Conservation (phyloP, 2,329 filamentous ascomycete species). For the Colletotrichum gigasporum region DNA sequence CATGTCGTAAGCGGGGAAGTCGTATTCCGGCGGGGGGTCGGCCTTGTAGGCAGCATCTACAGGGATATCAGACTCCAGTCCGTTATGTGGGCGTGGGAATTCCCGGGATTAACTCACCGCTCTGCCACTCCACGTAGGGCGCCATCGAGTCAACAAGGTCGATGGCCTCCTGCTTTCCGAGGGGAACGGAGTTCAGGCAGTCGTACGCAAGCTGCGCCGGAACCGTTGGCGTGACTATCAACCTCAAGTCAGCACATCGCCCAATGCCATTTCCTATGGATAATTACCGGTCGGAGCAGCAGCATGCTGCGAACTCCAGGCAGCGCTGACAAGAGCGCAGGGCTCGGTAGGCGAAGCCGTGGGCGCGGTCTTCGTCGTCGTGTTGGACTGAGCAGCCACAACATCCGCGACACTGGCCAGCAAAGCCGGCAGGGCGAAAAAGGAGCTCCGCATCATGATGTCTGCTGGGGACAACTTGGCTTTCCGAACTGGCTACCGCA, state of each 20-base stretch:
- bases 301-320: slow-evolving; percentile 15
- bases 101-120: slow-evolving; percentile 39
- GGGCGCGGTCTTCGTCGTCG: not conserved
- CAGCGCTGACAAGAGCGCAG: slow-evolving; percentile 10
- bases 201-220: slow-evolving; percentile 48
- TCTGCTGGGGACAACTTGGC: not conserved
- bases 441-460: slow-evolving; percentile 14
- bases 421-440: slow-evolving; percentile 3
- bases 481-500: not conserved
- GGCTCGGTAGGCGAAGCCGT: slow-evolving; percentile 7
- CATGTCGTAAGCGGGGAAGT: slow-evolving; percentile 52
- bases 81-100: no score
- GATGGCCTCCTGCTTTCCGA: slow-evolving; percentile 48
- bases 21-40: slow-evolving; percentile 60
- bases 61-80: no score
- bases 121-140: slow-evolving; percentile 54
- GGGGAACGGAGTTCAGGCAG: slow-evolving; percentile 52
- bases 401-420: not conserved
- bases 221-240: slow-evolving; percentile 32
- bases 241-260: not conserved
- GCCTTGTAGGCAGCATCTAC: slow-evolving; percentile 54
- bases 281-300: slow-evolving; percentile 1
- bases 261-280: not conserved
- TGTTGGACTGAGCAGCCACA: not conserved
- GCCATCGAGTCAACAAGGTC: slow-evolving; percentile 48